Base-by-base conservation (phyloP, 2,329 filamentous ascomycete species). In the Coniochaeta sp. region DNA sequence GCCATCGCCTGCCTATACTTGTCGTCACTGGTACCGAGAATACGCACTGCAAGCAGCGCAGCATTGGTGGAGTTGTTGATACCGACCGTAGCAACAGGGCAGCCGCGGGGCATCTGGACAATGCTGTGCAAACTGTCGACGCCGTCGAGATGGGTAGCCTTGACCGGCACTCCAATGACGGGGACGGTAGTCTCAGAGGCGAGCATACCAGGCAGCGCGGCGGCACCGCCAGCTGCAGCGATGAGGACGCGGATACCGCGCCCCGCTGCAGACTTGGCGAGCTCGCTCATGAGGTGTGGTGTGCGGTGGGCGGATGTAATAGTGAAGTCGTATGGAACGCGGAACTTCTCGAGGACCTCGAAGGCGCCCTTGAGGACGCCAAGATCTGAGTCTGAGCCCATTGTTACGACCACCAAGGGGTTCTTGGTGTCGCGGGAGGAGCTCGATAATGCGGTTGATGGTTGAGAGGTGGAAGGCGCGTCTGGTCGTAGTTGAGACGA, bases 231-330 rank as follows among this genome's bases (percentile, higher is more conserved):
- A 0, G 87, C 87, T 16, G 85, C 87, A 1, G 87, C 86, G 56
- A 90, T 90, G 54, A 91, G 80, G 4, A 89, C 85, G 57, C 83
- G 83, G 64, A 89, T 80, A 7, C 87, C 86, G 0, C 81, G 78
- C 2, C 72, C 76, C 0, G 81, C 79, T 13, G 86, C 86, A 12
- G 75, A 74, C 24, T 75, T 77, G 7, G 85, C 85, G 47, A 89
- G 81, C 53, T 82, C 70, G 47, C 78, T 79, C 86, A 91, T 91
- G 58, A 77, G 79, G 40, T 78, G 71, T 3, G 87, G 86, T 2
- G 87, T 91, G 30, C 87, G 78, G 67, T 91, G 87, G 0, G 89
- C 89, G 2, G 87, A 91, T 0, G 88, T 91, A 62, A 94, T 91
- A 61, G 82, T 82, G 14, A 83, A 76, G 6, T 85, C 81, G 69